A percentile compares a stretch with the other conserved stretches of the same genome.
Conservation (phyloP, 2,329 filamentous ascomycete genomes). For the Paramyrothecium sp. region DNA sequence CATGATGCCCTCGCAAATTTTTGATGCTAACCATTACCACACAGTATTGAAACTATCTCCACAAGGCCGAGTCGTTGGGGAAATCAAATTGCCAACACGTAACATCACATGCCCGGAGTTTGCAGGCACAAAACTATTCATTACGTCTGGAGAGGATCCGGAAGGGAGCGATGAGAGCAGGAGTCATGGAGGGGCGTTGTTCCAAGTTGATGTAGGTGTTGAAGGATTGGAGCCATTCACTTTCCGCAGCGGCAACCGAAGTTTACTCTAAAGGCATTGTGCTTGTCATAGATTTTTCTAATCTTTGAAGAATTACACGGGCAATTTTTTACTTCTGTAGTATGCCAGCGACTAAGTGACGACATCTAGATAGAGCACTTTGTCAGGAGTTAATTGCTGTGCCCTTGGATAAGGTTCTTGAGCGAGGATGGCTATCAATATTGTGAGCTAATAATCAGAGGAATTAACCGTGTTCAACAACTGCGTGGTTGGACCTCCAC, state of each 20-base stretch:
- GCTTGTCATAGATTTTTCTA: no score
- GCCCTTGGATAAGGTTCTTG: no score
- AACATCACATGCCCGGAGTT: conserved; percentile 83
- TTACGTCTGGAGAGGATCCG: conserved; percentile 73
- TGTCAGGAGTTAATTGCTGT: no score
- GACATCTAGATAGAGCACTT: no score
- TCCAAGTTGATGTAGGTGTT: conserved; percentile 74
- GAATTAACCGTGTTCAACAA: no score
- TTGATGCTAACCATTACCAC: background rate
- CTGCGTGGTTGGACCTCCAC: no score
- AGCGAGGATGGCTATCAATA: no score
- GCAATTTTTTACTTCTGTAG: no score
- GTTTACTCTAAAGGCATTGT: no score
- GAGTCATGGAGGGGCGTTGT: conserved; percentile 68
- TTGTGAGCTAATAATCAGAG: no score
- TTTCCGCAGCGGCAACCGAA: conserved; percentile 43
- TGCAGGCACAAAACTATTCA: conserved; percentile 70
- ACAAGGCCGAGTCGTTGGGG: conserved; percentile 67
- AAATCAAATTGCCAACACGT: conserved; percentile 72
- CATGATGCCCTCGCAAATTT: background rate
- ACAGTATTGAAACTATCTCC: conserved; percentile 28
- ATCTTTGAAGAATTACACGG: no score
- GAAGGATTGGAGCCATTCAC: conserved; percentile 61
- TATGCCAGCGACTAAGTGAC: no score
- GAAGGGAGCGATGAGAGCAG: conserved; percentile 62